Percentiles rank a stretch among this genome's conserved stretches.
Conservation (phyloP, 2,329 filamentous ascomycete species). For the Alternaria triticimaculans region DNA sequence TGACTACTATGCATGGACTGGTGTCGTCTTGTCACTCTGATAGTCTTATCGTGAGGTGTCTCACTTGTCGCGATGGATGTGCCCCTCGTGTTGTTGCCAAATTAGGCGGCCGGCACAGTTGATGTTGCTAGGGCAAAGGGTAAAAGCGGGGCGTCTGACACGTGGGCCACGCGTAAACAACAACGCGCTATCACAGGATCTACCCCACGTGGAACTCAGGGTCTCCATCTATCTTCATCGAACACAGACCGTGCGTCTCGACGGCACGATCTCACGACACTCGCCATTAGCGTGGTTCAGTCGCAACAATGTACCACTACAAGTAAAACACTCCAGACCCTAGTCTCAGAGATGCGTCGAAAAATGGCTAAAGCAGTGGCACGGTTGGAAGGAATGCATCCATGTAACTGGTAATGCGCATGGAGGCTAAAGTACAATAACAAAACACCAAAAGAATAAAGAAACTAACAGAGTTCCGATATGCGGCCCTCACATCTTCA, state of each 20-base stretch:
- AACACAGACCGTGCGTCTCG: not conserved
- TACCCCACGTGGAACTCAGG: not conserved
- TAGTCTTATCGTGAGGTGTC: not conserved
- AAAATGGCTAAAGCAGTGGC: not conserved
- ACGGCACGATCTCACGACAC: not conserved
- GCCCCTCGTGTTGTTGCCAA: constrained; percentile 15
- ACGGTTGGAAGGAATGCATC: not conserved
- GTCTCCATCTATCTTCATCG: not conserved
- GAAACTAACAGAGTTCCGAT: not conserved
- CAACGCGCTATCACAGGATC: constrained; percentile 15
- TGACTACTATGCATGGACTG: constrained; percentile 32
- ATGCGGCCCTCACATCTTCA: not conserved
- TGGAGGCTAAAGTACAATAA: not conserved
- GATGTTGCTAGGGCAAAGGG: constrained; percentile 13
- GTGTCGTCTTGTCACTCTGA: not conserved
- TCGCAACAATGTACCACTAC: not conserved
- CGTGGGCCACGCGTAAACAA: constrained; percentile 12
- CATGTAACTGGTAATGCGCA: not conserved
- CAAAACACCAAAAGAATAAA: not conserved
- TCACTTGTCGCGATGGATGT: not conserved
- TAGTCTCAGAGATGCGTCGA: not conserved
- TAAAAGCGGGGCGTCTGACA: constrained; percentile 1
- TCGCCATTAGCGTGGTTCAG: not conserved
- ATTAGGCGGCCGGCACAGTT: constrained; percentile 2
- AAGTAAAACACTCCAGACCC: not conserved